These are phyloP conservation scores for Colletotrichum graminicola DNA, from an alignment of 2,329 filamentous ascomycete genomes.

Conservation along the genomic window DNA sequence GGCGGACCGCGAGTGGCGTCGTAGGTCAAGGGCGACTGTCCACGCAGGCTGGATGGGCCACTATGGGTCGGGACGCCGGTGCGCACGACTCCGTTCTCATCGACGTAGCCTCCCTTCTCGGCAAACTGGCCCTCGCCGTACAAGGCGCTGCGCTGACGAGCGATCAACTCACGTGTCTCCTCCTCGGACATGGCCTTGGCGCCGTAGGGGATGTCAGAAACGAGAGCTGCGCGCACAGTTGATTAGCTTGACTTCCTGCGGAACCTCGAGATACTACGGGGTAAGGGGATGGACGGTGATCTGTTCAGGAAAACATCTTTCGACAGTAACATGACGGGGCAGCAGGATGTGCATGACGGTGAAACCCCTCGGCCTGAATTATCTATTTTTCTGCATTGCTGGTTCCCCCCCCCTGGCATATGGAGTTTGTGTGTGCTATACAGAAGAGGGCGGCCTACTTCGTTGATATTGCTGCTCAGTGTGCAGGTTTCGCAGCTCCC, in stretches of 20 bases:
- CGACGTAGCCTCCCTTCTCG: conserved; percentile 74
- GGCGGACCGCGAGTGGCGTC: conserved; percentile 62
- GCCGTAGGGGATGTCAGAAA: conserved; percentile 48
- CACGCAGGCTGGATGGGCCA: conserved; percentile 74
- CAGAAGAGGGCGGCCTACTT: conserved; percentile 90
- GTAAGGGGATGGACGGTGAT: conserved; percentile 34
- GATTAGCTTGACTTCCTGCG: conserved; percentile 40
- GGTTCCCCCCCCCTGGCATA: conserved; percentile 50
- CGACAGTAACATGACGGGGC: conserved; percentile 43
- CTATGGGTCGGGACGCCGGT: conserved; percentile 75
- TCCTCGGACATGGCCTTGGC: conserved; percentile 95
- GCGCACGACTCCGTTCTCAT: conserved; percentile 74
- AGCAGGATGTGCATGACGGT: conserved; percentile 41
- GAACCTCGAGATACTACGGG: conserved; percentile 39
- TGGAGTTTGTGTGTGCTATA: conserved; percentile 71
- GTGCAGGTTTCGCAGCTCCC: conserved; percentile 99
- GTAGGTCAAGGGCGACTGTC: conserved; percentile 83
- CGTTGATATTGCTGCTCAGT: conserved; percentile 99
- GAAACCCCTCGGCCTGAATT: conserved; percentile 44
- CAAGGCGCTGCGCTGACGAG: conserved; percentile 92
- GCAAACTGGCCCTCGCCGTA: conserved; percentile 84
- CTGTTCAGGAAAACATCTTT: conserved; percentile 41
- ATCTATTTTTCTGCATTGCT: conserved; percentile 55
- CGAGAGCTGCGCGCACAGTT: conserved; percentile 39
- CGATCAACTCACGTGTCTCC: conserved; percentile 94